These are phyloP conservation scores for Isabelozyma heimii DNA, from an alignment of 805 yeast species.

Conservation along the genomic window DNA sequence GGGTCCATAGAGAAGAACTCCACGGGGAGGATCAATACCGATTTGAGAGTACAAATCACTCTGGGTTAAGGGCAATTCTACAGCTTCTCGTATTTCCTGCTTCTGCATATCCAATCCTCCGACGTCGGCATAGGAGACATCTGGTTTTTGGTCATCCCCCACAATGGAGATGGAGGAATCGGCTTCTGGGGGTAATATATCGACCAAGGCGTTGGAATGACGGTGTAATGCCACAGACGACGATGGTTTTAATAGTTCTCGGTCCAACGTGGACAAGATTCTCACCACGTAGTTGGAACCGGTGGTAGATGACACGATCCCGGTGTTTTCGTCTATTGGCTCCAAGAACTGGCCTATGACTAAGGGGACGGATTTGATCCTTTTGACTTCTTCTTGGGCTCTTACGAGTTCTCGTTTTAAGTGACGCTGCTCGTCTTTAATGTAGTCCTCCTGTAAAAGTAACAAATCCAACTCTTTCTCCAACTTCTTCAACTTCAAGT, in stretches of 20 bases:
- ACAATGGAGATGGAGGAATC: conserved; percentile 94
- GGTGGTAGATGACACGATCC: conserved; percentile 95
- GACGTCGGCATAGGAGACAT: conserved; percentile 92
- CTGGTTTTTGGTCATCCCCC: conserved; percentile 91
- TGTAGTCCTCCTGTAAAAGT: conserved; percentile 89
- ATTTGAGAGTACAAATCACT: conserved; percentile 95
- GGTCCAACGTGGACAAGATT: conserved; percentile 88
- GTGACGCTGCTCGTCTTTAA: conserved; percentile 97
- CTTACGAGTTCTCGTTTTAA: conserved; percentile 89
- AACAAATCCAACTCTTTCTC: conserved; percentile 88
- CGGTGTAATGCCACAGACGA: conserved; percentile 97
- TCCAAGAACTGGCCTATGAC: conserved; percentile 98
- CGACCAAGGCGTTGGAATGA: conserved; percentile 96
- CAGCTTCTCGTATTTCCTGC: conserved; percentile 98
- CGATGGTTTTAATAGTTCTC: conserved; percentile 91
- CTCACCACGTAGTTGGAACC: conserved; percentile 97
- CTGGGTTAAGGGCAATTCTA: conserved; percentile 92
- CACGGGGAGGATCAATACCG: conserved; percentile 99
- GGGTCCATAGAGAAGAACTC: conserved; percentile 96
- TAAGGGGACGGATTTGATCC: conserved; percentile 95
- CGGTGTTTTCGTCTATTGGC: conserved; percentile 95
- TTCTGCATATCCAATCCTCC: conserved; percentile 99
- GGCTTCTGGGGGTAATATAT: conserved; percentile 97
- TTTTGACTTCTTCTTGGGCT: conserved; percentile 97
- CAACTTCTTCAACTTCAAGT: conserved; percentile 78